A percentile compares a stretch with the other conserved stretches of the same genome.
Conservation (phyloP, 140 eudicot species). For the Ambrosia hybrid region DNA sequence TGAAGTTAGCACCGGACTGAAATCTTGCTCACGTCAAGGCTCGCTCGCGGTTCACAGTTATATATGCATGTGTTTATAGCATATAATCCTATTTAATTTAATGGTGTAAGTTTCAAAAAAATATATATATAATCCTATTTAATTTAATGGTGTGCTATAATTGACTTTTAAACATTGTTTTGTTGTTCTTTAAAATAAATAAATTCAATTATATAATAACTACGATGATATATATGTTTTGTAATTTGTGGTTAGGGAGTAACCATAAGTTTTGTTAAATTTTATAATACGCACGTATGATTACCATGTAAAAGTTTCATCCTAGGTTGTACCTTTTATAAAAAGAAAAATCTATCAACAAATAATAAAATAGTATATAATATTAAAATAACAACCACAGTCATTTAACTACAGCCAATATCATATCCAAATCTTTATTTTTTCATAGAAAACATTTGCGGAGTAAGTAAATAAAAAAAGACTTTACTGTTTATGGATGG, state of each 20-base stretch:
- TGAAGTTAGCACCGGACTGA: too few relatives aligned
- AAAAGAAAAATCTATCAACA: constrained; percentile 20
- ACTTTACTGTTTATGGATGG: constrained; percentile 14
- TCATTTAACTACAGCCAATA: constrained; percentile 29
- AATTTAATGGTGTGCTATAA: not conserved
- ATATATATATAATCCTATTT: not conserved
- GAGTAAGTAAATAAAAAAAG: constrained; percentile 9
- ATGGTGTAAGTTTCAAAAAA: too few relatives aligned
- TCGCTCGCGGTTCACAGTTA: too few relatives aligned
- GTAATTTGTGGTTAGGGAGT: constrained; percentile 17
- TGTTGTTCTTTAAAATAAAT: not conserved
- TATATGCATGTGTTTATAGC: too few relatives aligned
- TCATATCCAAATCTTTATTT: constrained; percentile 12
- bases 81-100: too few relatives aligned
- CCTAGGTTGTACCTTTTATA: constrained; percentile 37
- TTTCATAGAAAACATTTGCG: not conserved
- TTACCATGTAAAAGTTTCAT: constrained; percentile 24
- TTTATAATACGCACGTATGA: not conserved
- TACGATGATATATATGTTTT: constrained; percentile 1
- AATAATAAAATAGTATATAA: constrained; percentile 13
- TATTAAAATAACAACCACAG: constrained; percentile 17
- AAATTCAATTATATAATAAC: not conserved
- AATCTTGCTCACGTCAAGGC: too few relatives aligned
- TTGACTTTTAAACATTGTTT: not conserved
- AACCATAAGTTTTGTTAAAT: not conserved